Percentiles rank a stretch among this genome's conserved stretches.
Evolutionary conservation across 1,139 yeast genomes (phyloP).

Genomic region (Insectozyma bohioensis): DNA sequence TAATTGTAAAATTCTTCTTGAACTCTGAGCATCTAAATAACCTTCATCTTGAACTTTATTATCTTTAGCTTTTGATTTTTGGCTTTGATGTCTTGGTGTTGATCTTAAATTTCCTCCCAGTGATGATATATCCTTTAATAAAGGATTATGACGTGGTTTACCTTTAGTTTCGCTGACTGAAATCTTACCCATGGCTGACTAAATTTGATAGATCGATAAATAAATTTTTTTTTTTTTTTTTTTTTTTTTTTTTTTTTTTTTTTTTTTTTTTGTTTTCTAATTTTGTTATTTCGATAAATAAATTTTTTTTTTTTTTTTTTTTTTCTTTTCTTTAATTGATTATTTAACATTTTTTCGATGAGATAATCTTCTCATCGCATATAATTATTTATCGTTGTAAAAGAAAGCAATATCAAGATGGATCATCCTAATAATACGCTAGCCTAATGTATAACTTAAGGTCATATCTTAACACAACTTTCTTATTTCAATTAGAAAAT

Average conservation of each 20-base stretch:
- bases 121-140: constrained; percentile 71
- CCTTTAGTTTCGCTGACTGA: constrained; percentile 49
- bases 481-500: too few relatives aligned
- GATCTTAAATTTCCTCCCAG: constrained; percentile 69
- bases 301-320: too few relatives aligned
- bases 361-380: too few relatives aligned
- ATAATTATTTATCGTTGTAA: too few relatives aligned
- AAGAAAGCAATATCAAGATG: too few relatives aligned
- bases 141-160: constrained; percentile 70
- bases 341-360: too few relatives aligned
- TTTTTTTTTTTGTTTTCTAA: too few relatives aligned
- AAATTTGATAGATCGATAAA: not conserved
- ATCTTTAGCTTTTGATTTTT: constrained; percentile 19
- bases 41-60: constrained; percentile 56
- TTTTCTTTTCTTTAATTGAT: too few relatives aligned
- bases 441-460: too few relatives aligned
- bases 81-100: constrained; percentile 21
- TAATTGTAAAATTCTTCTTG: constrained; percentile 81
- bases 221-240: constrained; percentile 1
- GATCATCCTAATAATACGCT: too few relatives aligned
- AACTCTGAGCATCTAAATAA: constrained; percentile 75
- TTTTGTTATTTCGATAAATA: too few relatives aligned
- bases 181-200: constrained; percentile 62
- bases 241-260: not conserved
- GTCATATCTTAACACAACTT: too few relatives aligned